Percentiles rank a stretch among this genome's conserved stretches.
Evolutionary conservation across 805 yeast species (phyloP).

Genomic region (Barnettozyma populi): DNA sequence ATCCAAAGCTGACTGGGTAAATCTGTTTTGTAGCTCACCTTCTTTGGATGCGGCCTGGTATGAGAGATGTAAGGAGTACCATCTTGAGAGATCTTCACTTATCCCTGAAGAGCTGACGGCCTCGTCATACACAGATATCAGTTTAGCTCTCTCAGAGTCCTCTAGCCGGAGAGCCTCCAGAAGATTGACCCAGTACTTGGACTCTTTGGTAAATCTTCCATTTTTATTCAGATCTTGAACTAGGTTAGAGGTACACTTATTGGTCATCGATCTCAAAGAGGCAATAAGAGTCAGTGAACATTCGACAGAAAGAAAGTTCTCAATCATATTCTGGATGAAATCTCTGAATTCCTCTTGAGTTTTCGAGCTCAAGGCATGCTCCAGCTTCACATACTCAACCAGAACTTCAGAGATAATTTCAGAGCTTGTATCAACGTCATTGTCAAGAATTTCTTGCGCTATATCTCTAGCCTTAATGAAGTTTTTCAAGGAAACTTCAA

Average conservation of each 20-base stretch:
- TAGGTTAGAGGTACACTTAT: not conserved
- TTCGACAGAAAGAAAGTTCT: slow-evolving; percentile 1
- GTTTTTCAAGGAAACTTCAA: slow-evolving; percentile 36
- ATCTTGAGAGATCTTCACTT: not conserved
- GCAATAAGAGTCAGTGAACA: not conserved
- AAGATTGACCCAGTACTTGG: slow-evolving; percentile 2
- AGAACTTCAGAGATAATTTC: slow-evolving; percentile 1
- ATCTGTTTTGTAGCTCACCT: not conserved
- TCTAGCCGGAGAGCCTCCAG: not conserved
- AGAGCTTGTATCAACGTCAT: not conserved
- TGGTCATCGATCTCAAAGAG: not conserved
- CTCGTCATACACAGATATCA: not conserved
- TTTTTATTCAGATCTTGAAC: not conserved
- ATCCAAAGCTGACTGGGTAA: not conserved
- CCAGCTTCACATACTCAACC: slow-evolving; percentile 2
- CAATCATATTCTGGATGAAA: slow-evolving; percentile 6
- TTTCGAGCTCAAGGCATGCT: slow-evolving; percentile 1
- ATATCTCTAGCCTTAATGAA: slow-evolving; percentile 30
- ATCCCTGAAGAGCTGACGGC: not conserved
- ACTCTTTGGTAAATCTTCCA: not conserved
- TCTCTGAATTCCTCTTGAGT: slow-evolving; percentile 1
- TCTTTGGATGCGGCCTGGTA: not conserved
- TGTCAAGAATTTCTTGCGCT: not conserved
- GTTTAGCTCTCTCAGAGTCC: not conserved
- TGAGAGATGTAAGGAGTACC: slow-evolving; percentile 1